phyloP scores from a whole-genome alignment of 108 stramenopile species.

The Skeletonema marinoi region DNA sequence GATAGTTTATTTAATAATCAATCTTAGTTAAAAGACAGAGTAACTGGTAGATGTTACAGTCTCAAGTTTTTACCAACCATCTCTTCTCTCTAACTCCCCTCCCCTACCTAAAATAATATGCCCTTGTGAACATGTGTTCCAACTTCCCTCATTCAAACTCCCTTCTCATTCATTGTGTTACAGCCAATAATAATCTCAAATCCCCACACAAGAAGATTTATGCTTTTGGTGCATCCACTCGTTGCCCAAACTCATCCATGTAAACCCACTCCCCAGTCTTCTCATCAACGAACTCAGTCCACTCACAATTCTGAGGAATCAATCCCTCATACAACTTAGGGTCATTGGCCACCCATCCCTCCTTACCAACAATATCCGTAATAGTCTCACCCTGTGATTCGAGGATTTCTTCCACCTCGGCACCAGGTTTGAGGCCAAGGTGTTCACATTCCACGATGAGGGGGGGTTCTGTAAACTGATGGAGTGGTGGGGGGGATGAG shows the following conservation, averaged over 20 bases:
- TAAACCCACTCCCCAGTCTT: conserved; percentile 88
- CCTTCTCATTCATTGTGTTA: neutral
- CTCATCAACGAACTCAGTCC: conserved; percentile 90
- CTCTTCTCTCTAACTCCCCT: neutral
- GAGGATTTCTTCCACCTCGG: conserved; percentile 86
- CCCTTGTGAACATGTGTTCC: neutral
- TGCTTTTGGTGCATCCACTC: conserved; percentile 51
- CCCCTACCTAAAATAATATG: neutral
- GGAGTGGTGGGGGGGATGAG: conserved; percentile 93
- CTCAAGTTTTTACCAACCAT: neutral
- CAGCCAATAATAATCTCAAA: neutral
- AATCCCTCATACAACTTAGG: conserved; percentile 85
- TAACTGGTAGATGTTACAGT: neutral
- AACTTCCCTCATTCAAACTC: neutral
- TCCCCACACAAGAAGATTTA: neutral
- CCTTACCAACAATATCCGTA: conserved; percentile 87
- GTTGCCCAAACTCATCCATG: conserved; percentile 80
- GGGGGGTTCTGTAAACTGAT: conserved; percentile 98
- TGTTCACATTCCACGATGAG: conserved; percentile 94
- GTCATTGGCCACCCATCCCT: conserved; percentile 85
- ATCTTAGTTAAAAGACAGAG: neutral
- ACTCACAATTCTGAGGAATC: conserved; percentile 87
- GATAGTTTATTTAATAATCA: neutral
- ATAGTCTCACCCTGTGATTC: conserved; percentile 78
- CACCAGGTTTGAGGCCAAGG: conserved; percentile 76